Evolutionary conservation across 2,329 filamentous ascomycete genomes (phyloP).

Genomic region (Madurella mycetomatis): DNA sequence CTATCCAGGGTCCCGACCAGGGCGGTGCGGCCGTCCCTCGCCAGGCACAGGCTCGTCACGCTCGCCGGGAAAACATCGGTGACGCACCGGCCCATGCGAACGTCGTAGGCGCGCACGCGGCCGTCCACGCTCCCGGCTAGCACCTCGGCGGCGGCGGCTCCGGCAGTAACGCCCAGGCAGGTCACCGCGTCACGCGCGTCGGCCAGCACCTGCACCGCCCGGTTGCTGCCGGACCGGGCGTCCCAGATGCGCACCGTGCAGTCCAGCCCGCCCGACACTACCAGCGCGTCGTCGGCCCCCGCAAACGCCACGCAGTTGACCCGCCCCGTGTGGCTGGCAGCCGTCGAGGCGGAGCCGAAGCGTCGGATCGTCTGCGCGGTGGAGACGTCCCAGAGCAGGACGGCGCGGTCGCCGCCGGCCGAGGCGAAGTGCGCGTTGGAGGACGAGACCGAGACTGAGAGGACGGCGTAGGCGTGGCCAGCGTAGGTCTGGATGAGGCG

Average conservation of each 20-base stretch:
- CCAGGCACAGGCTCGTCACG: constrained; percentile 72
- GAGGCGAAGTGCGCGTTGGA: constrained; percentile 84
- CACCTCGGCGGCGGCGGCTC: constrained; percentile 53
- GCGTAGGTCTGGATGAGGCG: constrained; percentile 81
- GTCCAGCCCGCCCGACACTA: constrained; percentile 72
- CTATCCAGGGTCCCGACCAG: constrained; percentile 74
- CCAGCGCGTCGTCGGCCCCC: constrained; percentile 67
- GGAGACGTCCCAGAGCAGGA: constrained; percentile 93
- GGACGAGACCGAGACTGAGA: constrained; percentile 67
- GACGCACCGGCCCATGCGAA: constrained; percentile 66
- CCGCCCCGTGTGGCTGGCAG: constrained; percentile 60
- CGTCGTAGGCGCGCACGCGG: constrained; percentile 73
- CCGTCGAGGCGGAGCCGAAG: constrained; percentile 60
- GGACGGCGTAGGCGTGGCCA: constrained; percentile 87
- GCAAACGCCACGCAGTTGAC: constrained; percentile 78
- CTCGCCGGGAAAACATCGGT: constrained; percentile 65
- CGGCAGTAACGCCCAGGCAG: constrained; percentile 41
- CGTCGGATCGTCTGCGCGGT: constrained; percentile 72
- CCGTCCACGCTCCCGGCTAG: constrained; percentile 80
- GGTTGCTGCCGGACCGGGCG: constrained; percentile 47
- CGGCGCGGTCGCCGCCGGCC: constrained; percentile 82
- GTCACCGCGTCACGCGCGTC: constrained; percentile 70
- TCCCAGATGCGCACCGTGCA: constrained; percentile 76
- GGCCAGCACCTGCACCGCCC: constrained; percentile 66
- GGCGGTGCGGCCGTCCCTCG: constrained; percentile 67